A percentile compares a stretch with the other conserved stretches of the same genome.
These are phyloP conservation scores for Mediolabrus comicus DNA, from an alignment of 108 stramenopile species.

Conservation along the genomic window DNA sequence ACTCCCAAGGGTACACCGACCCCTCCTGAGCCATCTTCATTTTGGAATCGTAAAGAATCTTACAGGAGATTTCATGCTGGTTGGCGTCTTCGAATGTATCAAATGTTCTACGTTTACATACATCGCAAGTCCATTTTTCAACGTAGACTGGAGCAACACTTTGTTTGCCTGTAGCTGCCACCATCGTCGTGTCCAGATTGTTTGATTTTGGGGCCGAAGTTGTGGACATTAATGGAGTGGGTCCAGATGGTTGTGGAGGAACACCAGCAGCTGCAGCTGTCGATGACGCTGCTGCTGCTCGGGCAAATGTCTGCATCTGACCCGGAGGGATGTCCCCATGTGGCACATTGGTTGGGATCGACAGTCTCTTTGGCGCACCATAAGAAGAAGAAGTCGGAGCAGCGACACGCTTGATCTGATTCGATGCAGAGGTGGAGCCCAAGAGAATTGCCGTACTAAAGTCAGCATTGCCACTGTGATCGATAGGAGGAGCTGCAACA, in stretches of 20 bases:
- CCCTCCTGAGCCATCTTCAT: conserved; percentile 12
- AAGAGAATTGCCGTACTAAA: background rate
- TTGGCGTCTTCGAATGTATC: conserved; percentile 32
- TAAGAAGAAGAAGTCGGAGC: background rate
- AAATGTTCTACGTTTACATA: conserved; percentile 29
- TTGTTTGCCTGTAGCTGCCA: background rate
- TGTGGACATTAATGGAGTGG: background rate
- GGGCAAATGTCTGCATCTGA: background rate
- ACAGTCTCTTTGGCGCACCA: background rate
- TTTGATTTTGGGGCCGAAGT: background rate
- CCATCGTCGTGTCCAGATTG: background rate
- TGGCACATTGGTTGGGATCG: background rate
- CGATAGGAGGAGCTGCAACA: background rate
- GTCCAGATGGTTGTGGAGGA: background rate
- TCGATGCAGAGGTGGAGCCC: background rate
- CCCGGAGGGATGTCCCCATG: background rate
- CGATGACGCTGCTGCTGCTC: background rate
- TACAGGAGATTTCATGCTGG: conserved; percentile 24
- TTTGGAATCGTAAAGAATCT: conserved; percentile 8
- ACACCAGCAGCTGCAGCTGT: background rate
- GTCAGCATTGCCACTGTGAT: background rate
- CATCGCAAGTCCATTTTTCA: conserved; percentile 30
- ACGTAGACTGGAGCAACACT: background rate
- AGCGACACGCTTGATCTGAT: background rate
- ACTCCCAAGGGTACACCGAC: conserved; percentile 14